Conservation (phyloP, 352 stramenopile species). For the Phytophthora aleatoria region DNA sequence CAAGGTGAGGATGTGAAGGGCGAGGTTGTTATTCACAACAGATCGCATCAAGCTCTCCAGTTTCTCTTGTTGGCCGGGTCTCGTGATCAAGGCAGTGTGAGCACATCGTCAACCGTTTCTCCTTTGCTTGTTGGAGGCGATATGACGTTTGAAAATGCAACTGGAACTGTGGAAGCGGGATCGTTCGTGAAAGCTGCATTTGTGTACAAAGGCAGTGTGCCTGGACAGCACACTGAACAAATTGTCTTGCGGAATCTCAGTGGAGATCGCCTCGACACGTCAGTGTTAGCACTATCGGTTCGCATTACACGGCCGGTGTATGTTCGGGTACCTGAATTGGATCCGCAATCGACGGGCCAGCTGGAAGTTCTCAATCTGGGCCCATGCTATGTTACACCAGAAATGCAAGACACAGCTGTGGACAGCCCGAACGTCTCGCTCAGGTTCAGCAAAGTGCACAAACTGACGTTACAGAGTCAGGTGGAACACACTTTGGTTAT, state of each 20-base stretch:
- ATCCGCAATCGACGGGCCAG: conserved; percentile 74
- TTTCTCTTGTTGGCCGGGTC: conserved; percentile 72
- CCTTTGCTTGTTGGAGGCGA: conserved; percentile 50
- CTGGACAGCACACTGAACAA: conserved; percentile 78
- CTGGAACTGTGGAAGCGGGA: conserved; percentile 63
- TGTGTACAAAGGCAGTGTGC: conserved; percentile 62
- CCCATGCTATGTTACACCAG: conserved; percentile 82
- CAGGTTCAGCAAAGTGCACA: conserved; percentile 89
- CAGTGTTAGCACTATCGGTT: conserved; percentile 63
- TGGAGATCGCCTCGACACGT: conserved; percentile 77
- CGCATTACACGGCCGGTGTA: conserved; percentile 83
- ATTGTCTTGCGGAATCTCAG: conserved; percentile 85
- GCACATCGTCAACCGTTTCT: conserved; percentile 19
- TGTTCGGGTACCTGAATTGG: conserved; percentile 82
- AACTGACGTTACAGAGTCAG: conserved; percentile 83
- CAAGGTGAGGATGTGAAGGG: conserved; percentile 63
- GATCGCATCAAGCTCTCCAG: conserved; percentile 66
- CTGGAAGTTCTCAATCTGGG: conserved; percentile 80
- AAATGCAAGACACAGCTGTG: conserved; percentile 81
- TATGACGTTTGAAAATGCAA: conserved; percentile 76
- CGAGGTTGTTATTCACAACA: conserved; percentile 72
- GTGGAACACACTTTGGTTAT: conserved; percentile 75
- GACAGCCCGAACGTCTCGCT: conserved; percentile 77
- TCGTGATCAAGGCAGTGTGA: conserved; percentile 39
- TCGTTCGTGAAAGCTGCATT: conserved; percentile 63